These are phyloP conservation scores for Thraustochytrium striatum DNA, from an alignment of 352 stramenopile species.

Conservation along the genomic window DNA sequence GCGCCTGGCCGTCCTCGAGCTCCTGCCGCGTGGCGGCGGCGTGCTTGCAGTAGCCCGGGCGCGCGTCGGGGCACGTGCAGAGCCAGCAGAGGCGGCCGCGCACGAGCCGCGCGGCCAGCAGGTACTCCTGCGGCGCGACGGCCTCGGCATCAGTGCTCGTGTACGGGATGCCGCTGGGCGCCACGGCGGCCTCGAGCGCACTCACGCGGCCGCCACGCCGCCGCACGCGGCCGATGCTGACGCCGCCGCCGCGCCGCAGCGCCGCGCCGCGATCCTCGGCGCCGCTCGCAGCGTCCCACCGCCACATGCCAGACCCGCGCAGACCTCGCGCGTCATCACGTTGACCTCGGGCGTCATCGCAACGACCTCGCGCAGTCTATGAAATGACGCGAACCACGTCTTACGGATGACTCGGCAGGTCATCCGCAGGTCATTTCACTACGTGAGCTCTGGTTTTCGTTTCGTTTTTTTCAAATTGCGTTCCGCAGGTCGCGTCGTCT, in stretches of 20 bases:
- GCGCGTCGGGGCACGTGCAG: constrained; percentile 27
- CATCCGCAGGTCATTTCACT: too few relatives aligned
- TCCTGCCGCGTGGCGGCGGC: constrained; percentile 3
- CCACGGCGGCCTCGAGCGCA: neutral
- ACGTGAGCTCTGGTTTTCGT: too few relatives aligned
- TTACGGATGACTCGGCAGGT: too few relatives aligned
- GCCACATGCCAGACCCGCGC: constrained; percentile 13
- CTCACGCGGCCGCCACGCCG: neutral
- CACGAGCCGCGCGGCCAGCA: neutral
- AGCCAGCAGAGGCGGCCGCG: neutral
- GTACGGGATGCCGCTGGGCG: neutral
- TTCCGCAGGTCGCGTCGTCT: too few relatives aligned
- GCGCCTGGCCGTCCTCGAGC: neutral
- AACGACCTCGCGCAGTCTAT: too few relatives aligned
- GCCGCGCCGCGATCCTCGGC: constrained; percentile 16
- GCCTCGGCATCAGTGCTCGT: neutral
- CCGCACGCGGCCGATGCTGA: neutral
- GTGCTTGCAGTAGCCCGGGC: constrained; percentile 40
- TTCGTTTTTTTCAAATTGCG: too few relatives aligned
- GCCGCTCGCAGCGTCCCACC: neutral
- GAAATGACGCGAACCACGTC: too few relatives aligned
- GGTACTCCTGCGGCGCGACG: neutral
- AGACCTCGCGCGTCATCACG: too few relatives aligned
- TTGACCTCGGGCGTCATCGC: too few relatives aligned
- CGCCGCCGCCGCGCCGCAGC: neutral